Evolutionary conservation across 169 alveolate species (phyloP), one percentile per base, ranked within the genome.

Genomic region (Eimeria tenella): DNA sequence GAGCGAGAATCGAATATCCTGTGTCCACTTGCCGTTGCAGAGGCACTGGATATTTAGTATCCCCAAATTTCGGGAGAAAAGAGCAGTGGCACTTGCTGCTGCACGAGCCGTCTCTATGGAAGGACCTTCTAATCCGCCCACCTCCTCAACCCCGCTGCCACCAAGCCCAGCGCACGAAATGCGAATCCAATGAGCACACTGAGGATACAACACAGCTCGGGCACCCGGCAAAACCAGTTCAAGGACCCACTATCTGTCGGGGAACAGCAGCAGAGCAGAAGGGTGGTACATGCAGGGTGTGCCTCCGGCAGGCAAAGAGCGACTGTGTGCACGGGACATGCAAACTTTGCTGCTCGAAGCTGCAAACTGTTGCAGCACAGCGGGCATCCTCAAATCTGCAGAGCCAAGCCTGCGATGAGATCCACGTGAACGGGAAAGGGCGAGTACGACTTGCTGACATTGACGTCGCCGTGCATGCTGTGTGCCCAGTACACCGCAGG

Each of bases 261-360:
- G 13, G 68, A 21, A 31, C 53, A 65, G 88, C 65, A 55, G n/a
- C 68, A 49, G 8, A 23, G 31, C 21, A 23, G 19, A 23, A 21
- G n/a, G 13, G 70, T 1, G 63, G 70, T 5, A 74, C 65, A 0
- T 91, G 95, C 31, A 42, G 74, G 68, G 73, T 91, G 9, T 91
- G 95, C 25, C 74, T 65, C 55, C 82, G 87, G 49, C 68, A 70
- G 87, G 93, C 93, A 60, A 92, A 92, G 81, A 23, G 65, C 56
- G 93, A 88, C 70, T 92, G 95, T 56, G 65, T 56, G 60, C 95
- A 92, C 88, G 7, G 15, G 21, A 73, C 95, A 6, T 92, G 95
- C 77, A 63, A 77, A n/a, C 95, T 92, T 23, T 92, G 95, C 52
- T 92, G 95, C 81, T 56, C 31, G 19, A 92, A 92, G 52, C 63